A percentile compares a stretch with the other conserved stretches of the same genome.
phyloP scores from a whole-genome alignment of 1,284 basidiomycete genomes.

The Fomitopsis schrenkii region DNA sequence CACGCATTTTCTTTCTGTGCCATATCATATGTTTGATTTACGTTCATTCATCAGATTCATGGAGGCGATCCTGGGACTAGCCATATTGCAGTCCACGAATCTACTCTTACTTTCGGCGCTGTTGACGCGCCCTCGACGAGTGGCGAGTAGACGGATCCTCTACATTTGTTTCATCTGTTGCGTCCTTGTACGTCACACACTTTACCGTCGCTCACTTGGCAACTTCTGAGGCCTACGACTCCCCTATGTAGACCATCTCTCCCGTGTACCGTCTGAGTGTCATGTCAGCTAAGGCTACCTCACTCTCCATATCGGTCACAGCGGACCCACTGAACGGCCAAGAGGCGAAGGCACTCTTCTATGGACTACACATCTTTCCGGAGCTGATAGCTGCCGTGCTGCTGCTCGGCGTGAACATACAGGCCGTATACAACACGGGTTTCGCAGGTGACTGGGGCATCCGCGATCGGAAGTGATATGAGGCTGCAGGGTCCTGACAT shows the following conservation, averaged over 20 bases:
- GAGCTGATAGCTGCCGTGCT: constrained; percentile 35
- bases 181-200: constrained; percentile 10
- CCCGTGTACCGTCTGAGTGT: constrained; percentile 36
- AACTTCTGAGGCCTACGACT: neutral
- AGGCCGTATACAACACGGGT: constrained; percentile 37
- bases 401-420: constrained; percentile 31
- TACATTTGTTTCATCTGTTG: constrained; percentile 2
- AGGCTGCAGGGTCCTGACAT: neutral
- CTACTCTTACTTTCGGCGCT: neutral
- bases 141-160: neutral
- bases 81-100: neutral
- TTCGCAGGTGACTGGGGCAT: constrained; percentile 15
- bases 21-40: neutral
- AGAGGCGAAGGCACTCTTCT: constrained; percentile 36
- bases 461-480: neutral
- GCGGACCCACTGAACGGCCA: constrained; percentile 32
- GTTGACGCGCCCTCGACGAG: constrained; percentile 2
- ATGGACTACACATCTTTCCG: constrained; percentile 38
- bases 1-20: neutral
- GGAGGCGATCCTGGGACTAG: neutral
- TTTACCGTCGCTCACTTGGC: neutral
- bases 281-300: constrained; percentile 31
- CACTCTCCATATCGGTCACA: constrained; percentile 24
- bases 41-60: neutral
- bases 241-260: constrained; percentile 17